Evolutionary conservation across 768 basidiomycete species (phyloP).

Genomic region (Podaxis sp.): DNA sequence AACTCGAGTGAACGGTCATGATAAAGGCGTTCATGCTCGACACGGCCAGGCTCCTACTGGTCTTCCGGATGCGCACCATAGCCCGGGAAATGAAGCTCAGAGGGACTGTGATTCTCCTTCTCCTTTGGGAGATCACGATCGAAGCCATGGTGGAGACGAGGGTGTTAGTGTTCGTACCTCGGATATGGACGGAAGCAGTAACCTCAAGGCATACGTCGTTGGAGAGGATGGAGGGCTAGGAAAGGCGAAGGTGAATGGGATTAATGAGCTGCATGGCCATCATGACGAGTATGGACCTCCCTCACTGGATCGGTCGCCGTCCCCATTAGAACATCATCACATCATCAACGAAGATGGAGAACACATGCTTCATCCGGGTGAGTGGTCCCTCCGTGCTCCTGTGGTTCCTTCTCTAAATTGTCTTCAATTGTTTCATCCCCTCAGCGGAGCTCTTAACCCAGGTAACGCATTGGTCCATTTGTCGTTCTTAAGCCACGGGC

Average conservation of each 20-base stretch:
- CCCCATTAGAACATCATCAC: conserved; percentile 2
- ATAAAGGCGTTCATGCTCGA: neutral
- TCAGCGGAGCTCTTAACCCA: conserved; percentile 8
- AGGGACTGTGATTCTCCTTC: neutral
- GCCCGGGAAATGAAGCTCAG: neutral
- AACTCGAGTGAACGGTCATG: neutral
- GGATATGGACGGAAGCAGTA: conserved; percentile 6
- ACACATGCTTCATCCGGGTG: conserved; percentile 10
- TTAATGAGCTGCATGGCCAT: conserved; percentile 3
- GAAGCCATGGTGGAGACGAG: neutral
- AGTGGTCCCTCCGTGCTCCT: neutral
- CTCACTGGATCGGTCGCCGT: conserved; percentile 2
- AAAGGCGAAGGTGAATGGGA: conserved; percentile 3
- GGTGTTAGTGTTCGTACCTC: neutral
- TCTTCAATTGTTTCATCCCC: neutral
- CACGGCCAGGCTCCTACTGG: neutral
- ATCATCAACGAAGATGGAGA: conserved; percentile 3
- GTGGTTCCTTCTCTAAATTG: neutral
- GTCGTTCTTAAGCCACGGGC: neutral
- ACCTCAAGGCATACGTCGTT: neutral
- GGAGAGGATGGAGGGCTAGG: neutral
- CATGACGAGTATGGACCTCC: conserved; percentile 1
- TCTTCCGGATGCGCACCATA: neutral
- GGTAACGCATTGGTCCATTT: neutral
- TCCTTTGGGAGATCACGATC: neutral